These are phyloP conservation scores for Santalum album DNA, from an alignment of 164 flowering plant genomes.

Conservation along the genomic window DNA sequence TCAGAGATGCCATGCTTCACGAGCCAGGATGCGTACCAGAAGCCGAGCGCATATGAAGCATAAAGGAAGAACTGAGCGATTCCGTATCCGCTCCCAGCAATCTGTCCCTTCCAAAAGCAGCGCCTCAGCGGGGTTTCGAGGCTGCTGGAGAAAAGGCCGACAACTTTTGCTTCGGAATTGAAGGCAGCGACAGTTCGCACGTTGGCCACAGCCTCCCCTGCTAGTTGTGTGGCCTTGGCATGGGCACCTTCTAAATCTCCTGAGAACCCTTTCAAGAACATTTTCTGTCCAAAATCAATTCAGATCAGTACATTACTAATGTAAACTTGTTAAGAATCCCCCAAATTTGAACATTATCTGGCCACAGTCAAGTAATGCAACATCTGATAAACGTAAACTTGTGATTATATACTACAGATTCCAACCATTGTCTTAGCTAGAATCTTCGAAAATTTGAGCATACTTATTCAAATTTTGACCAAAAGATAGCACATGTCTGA, in stretches of 20 bases:
- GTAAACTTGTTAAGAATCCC: too few relatives aligned
- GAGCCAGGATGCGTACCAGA: conserved; percentile 98
- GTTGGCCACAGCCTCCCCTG: conserved; percentile 92
- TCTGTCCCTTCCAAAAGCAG: conserved; percentile 97
- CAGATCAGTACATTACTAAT: neutral
- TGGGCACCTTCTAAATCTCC: conserved; percentile 90
- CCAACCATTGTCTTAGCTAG: too few relatives aligned
- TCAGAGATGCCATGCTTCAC: conserved; percentile 95
- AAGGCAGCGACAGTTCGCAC: conserved; percentile 94
- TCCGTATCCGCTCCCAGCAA: conserved; percentile 90
- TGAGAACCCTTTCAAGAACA: conserved; percentile 95
- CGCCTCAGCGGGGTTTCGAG: conserved; percentile 58
- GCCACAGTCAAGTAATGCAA: too few relatives aligned
- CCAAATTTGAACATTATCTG: too few relatives aligned
- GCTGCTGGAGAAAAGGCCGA: conserved; percentile 57
- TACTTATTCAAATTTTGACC: too few relatives aligned
- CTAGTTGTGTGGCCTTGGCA: conserved; percentile 91
- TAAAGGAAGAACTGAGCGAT: conserved; percentile 84
- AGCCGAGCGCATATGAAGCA: conserved; percentile 88
- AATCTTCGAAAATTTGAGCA: too few relatives aligned
- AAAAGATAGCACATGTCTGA: too few relatives aligned
- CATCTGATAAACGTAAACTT: too few relatives aligned
- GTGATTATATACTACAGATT: too few relatives aligned
- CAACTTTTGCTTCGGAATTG: conserved; percentile 81
- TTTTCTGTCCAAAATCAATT: conserved; percentile 50